Percentiles rank a stretch among this genome's conserved stretches.
phyloP scores from a whole-genome alignment of 2,329 filamentous ascomycete species.

The Calonectria naviculata region DNA sequence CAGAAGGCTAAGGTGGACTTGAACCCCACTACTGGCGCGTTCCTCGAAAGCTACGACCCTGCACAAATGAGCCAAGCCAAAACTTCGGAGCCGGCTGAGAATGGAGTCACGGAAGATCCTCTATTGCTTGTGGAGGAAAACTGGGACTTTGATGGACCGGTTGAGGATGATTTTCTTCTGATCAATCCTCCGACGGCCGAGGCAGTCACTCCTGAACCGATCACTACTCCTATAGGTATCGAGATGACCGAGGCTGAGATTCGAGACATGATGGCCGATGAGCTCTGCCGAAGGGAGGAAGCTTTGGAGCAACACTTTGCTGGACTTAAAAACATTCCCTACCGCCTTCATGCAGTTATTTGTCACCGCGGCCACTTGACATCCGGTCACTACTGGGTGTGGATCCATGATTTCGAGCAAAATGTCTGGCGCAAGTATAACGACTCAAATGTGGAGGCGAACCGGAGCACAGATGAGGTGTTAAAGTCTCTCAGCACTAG shows the following conservation, averaged over 20 bases:
- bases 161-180: constrained; percentile 50
- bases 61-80: constrained; percentile 4
- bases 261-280: constrained; percentile 58
- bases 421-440: constrained; percentile 95
- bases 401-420: constrained; percentile 89
- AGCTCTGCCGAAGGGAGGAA: constrained; percentile 47
- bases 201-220: not conserved
- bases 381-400: constrained; percentile 96
- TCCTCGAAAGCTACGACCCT: constrained; percentile 39
- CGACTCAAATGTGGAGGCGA: constrained; percentile 81
- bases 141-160: constrained; percentile 52
- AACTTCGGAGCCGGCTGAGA: not conserved
- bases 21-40: constrained; percentile 39
- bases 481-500: constrained; percentile 73
- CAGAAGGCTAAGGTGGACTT: constrained; percentile 41
- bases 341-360: constrained; percentile 90
- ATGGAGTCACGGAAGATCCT: constrained; percentile 6
- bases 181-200: constrained; percentile 32
- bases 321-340: constrained; percentile 73
- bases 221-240: constrained; percentile 26
- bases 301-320: constrained; percentile 47
- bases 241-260: constrained; percentile 41
- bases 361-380: constrained; percentile 82
- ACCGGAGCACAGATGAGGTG: constrained; percentile 74
- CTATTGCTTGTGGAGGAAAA: constrained; percentile 36